These are phyloP conservation scores for Leishmania major DNA, from an alignment of 208 protist species.

Conservation along the genomic window DNA sequence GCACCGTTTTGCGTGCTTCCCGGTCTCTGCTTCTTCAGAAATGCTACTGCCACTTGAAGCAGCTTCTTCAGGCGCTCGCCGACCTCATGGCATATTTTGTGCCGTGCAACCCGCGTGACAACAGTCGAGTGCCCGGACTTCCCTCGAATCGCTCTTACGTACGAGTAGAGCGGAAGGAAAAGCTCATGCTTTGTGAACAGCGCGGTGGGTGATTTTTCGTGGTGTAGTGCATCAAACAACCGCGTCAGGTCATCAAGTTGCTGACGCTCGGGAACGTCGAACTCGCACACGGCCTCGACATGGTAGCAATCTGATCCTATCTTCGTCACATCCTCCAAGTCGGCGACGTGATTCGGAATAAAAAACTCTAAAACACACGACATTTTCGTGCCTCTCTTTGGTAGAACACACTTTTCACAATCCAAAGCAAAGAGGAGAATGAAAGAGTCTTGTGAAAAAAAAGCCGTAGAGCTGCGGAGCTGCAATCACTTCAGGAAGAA, in stretches of 20 bases:
- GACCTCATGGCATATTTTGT: slow-evolving; percentile 91
- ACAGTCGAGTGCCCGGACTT: slow-evolving; percentile 17
- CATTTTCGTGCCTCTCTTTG: slow-evolving; percentile 19
- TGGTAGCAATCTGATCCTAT: slow-evolving; percentile 52
- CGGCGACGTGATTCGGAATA: slow-evolving; percentile 53
- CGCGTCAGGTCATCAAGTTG: slow-evolving; percentile 84
- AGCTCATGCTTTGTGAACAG: slow-evolving; percentile 76
- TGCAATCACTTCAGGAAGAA: neutral
- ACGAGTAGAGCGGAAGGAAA: slow-evolving; percentile 71
- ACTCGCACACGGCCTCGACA: slow-evolving; percentile 57
- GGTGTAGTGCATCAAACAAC: slow-evolving; percentile 75
- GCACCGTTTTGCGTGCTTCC: slow-evolving; percentile 32
- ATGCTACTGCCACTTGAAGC: slow-evolving; percentile 70
- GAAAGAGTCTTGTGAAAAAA: neutral
- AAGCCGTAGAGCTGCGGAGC: neutral
- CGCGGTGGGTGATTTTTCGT: slow-evolving; percentile 84
- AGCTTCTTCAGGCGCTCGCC: slow-evolving; percentile 86
- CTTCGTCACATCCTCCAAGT: slow-evolving; percentile 63
- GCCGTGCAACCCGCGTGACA: slow-evolving; percentile 63
- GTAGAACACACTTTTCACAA: neutral
- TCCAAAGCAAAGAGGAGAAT: neutral
- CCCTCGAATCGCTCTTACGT: slow-evolving; percentile 70
- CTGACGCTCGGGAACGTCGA: slow-evolving; percentile 70
- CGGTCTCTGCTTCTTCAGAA: slow-evolving; percentile 47
- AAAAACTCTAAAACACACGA: slow-evolving; percentile 72